Evolutionary conservation across 306 rosid genomes (phyloP), one percentile per base, ranked within the genome.

Genomic region (Pterocarpus santalinus): DNA sequence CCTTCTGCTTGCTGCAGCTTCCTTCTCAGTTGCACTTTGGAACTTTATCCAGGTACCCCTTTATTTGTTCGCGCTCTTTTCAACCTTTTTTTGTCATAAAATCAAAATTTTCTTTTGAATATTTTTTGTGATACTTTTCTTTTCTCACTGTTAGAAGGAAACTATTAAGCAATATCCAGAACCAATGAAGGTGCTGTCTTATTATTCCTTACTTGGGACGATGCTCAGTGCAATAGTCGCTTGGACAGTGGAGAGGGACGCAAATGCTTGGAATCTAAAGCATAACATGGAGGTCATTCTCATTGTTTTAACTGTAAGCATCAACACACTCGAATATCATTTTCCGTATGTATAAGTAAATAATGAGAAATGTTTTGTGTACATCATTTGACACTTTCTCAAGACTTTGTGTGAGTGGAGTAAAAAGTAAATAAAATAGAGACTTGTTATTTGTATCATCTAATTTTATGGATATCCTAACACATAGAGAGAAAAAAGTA

Each of bases 11-110:
- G 92, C 84, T 79, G 74, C 87, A 53, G 82, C 97, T 72, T 82
- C 90, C 43, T 75, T 94, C 67, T 91, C 92, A 13, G 77, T 86
- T 63, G 77, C 94, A 33, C 22, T 92, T 67, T 88, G 88, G 90
- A 92, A 82, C 82, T 81, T 84, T 11, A 69, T 94, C 30, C 97
- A 87, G 88, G 86, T 85, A 75, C 35, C 4, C 0, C 17, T 28
- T 60, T 34, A n/a, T 7, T 57, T 36, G 46, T 57, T 16, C 8
- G 8, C 2, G 53, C 53, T 47, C 9, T 2, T 47, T 9, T 47
- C 4, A 14, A 9, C 15, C 53, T 47, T 47, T 2, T 47, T 47
- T 9, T 47, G n/a, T 55, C 14, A 39, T 16, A 8, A 39, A 63
- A 52, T 60, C 17, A 39, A 22, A 22, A 2, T 4, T 75, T 68